Evolutionary conservation across 73 alveolate species (phyloP).

Genomic region (Paramecium pentaurelia): DNA sequence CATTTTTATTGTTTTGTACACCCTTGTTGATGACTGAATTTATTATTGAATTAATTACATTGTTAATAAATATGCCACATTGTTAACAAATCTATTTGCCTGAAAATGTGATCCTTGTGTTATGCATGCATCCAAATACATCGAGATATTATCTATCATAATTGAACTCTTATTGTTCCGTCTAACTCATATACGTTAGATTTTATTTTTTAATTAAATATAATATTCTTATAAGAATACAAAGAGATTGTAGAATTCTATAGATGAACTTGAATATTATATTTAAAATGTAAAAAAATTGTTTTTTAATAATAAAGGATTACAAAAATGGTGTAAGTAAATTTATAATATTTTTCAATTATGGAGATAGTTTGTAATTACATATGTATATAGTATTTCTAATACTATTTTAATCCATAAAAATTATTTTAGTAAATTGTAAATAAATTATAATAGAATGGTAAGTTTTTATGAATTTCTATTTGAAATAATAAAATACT

Average conservation of each 20-base stretch:
- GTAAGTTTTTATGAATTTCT: no score
- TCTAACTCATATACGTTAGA: slow-evolving; percentile 26
- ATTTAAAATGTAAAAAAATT: no score
- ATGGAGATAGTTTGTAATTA: no score
- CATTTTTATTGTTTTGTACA: not conserved
- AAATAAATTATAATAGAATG: no score
- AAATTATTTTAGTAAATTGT: no score
- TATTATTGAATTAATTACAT: not conserved
- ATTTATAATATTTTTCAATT: not conserved
- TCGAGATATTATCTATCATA: not conserved
- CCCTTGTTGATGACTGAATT: not conserved
- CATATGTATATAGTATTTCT: no score
- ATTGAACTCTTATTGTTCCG: not conserved
- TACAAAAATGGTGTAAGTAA: no score
- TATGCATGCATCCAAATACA: slow-evolving; percentile 5
- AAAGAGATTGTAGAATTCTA: not conserved
- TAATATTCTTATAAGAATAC: not conserved
- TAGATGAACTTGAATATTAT: not conserved
- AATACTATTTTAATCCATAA: not conserved
- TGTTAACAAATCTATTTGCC: not conserved
- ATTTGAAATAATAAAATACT: no score
- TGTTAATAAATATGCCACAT: slow-evolving; percentile 13
- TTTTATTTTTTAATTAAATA: not conserved
- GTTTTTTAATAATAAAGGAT: no score
- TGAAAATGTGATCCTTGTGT: not conserved